phyloP scores from a whole-genome alignment of 2,329 filamentous ascomycete genomes.

The Alternaria sp. region DNA sequence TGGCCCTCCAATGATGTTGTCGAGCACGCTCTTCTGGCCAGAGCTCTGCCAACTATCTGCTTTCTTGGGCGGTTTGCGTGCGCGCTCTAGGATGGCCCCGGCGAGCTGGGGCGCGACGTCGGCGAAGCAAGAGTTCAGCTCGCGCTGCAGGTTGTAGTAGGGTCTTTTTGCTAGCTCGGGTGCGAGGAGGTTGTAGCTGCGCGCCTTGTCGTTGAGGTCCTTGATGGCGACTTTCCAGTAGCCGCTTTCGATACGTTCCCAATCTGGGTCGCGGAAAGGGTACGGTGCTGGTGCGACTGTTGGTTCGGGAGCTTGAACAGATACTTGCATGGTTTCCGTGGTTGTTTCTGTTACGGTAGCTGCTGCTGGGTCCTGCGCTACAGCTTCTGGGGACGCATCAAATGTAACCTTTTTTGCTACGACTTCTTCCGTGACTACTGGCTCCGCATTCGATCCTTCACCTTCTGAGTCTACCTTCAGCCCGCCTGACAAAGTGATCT shows the following conservation, averaged over 20 bases:
- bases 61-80: slow-evolving; percentile 55
- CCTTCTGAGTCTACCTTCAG: slow-evolving; percentile 40
- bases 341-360: slow-evolving; percentile 9
- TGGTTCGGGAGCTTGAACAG: slow-evolving; percentile 4
- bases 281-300: slow-evolving; percentile 47
- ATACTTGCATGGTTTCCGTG: slow-evolving; percentile 21
- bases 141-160: slow-evolving; percentile 83
- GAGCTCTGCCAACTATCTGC: slow-evolving; percentile 45
- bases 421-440: slow-evolving; percentile 38
- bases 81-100: slow-evolving; percentile 73
- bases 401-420: slow-evolving; percentile 27
- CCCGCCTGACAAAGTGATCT: slow-evolving; percentile 55
- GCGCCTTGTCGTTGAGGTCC: slow-evolving; percentile 78
- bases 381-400: slow-evolving; percentile 9
- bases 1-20: slow-evolving; percentile 62
- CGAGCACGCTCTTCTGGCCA: slow-evolving; percentile 63
- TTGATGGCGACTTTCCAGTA: slow-evolving; percentile 80
- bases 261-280: slow-evolving; percentile 79
- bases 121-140: slow-evolving; percentile 80
- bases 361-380: background rate
- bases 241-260: slow-evolving; percentile 73
- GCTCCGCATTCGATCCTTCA: slow-evolving; percentile 1
- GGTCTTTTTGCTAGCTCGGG: slow-evolving; percentile 91
- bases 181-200: slow-evolving; percentile 94
- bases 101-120: slow-evolving; percentile 82